A percentile compares a stretch with the other conserved stretches of the same genome.
Evolutionary conservation across 129 eudicot species (phyloP).

Genomic region (Silybum marianum): DNA sequence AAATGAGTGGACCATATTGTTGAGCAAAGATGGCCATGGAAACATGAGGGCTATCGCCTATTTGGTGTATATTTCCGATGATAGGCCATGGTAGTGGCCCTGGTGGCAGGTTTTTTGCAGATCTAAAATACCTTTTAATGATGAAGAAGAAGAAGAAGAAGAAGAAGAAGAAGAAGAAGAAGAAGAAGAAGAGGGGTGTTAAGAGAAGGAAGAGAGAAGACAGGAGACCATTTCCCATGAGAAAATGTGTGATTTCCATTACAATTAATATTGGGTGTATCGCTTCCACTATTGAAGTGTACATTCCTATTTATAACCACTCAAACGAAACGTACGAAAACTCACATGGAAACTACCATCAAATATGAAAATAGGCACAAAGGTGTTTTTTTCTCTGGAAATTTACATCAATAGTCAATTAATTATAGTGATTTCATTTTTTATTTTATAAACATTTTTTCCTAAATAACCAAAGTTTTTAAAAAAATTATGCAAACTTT

Average conservation of each 20-base stretch:
- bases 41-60: conserved; percentile 27
- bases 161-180: neutral
- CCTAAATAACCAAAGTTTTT: too few species aligned
- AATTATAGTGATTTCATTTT: too few species aligned
- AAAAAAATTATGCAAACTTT: too few species aligned
- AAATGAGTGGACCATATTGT: conserved; percentile 34
- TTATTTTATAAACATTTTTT: too few species aligned
- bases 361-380: too few species aligned
- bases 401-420: too few species aligned
- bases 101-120: conserved; percentile 20
- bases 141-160: neutral
- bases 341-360: neutral
- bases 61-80: conserved; percentile 37
- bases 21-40: conserved; percentile 19
- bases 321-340: neutral
- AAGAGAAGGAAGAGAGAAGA: neutral
- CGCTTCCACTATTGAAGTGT: neutral
- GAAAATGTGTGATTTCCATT: neutral
- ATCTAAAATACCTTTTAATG: neutral
- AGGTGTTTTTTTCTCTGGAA: too few species aligned
- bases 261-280: neutral
- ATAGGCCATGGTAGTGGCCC: conserved; percentile 33
- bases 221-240: neutral
- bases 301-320: neutral
- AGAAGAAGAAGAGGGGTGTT: neutral